These are phyloP conservation scores for Arthrobotrys sinensis DNA, from an alignment of 2,329 filamentous ascomycete species.

Conservation along the genomic window DNA sequence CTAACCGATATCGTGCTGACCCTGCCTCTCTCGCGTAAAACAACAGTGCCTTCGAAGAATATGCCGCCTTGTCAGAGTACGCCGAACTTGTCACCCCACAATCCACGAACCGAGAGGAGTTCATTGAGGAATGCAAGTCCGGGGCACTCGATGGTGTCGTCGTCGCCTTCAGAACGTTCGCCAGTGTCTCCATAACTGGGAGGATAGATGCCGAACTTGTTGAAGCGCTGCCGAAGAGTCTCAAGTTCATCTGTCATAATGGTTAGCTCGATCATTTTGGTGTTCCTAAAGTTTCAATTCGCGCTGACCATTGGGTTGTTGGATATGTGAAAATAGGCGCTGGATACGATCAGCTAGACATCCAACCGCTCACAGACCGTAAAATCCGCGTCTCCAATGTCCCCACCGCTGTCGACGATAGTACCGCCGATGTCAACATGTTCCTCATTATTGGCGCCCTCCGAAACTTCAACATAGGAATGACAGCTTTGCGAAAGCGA, in stretches of 20 bases:
- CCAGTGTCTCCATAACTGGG: conserved; percentile 77
- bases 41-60: conserved; percentile 76
- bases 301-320: neutral
- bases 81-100: conserved; percentile 77
- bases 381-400: conserved; percentile 83
- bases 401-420: conserved; percentile 84
- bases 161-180: conserved; percentile 80
- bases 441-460: conserved; percentile 86
- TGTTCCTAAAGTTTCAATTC: neutral
- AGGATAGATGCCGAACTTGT: conserved; percentile 80
- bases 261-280: conserved; percentile 67
- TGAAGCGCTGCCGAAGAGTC: conserved; percentile 71
- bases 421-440: conserved; percentile 85
- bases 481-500: conserved; percentile 77
- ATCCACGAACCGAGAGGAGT: conserved; percentile 76
- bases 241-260: conserved; percentile 76
- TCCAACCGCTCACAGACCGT: conserved; percentile 78
- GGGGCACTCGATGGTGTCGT: conserved; percentile 78
- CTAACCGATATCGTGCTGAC: conserved; percentile 46
- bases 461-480: conserved; percentile 78
- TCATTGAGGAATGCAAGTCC: conserved; percentile 77
- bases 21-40: conserved; percentile 11
- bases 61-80: conserved; percentile 74
- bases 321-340: conserved; percentile 72
- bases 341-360: conserved; percentile 87